A percentile compares a stretch with the other conserved stretches of the same genome.
phyloP scores from a whole-genome alignment of 306 rosid species.

The apple (Malus domestica) region DNA sequence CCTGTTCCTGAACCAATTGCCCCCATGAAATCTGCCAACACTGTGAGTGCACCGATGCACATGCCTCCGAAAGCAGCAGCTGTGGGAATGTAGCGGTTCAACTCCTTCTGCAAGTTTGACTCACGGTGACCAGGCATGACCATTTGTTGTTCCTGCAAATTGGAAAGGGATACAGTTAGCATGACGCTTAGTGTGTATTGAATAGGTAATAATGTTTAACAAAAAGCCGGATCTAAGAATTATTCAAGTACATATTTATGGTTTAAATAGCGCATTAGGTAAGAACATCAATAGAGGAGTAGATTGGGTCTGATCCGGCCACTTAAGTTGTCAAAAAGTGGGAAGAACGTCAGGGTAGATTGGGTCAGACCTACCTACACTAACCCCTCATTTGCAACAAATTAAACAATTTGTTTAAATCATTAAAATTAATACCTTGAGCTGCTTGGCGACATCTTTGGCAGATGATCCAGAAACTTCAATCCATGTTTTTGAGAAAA shows the following conservation, averaged over 20 bases:
- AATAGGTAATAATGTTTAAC: too few species aligned
- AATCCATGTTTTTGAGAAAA: constrained; percentile 94
- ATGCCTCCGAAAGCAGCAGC: constrained; percentile 95
- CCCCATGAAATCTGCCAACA: constrained; percentile 91
- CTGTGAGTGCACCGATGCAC: constrained; percentile 86
- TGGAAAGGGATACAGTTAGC: background rate
- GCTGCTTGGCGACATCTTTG: constrained; percentile 85
- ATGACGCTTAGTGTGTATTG: background rate
- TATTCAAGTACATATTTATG: background rate
- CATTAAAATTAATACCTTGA: constrained; percentile 43
- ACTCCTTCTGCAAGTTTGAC: constrained; percentile 80
- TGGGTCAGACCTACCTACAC: background rate
- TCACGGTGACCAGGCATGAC: constrained; percentile 94
- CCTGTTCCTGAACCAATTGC: constrained; percentile 96
- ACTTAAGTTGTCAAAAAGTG: background rate
- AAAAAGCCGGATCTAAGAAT: background rate
- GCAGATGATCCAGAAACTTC: constrained; percentile 99
- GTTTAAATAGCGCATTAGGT: background rate
- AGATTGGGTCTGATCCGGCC: background rate
- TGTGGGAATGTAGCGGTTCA: constrained; percentile 84
- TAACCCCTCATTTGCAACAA: background rate
- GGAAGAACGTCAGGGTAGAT: background rate
- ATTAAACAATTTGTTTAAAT: background rate
- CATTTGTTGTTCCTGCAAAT: constrained; percentile 93
- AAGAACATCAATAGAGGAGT: background rate